Evolutionary conservation across 306 rosid genomes (phyloP), one percentile per base, ranked within the genome.

Genomic region (Citrullus colocynthis): DNA sequence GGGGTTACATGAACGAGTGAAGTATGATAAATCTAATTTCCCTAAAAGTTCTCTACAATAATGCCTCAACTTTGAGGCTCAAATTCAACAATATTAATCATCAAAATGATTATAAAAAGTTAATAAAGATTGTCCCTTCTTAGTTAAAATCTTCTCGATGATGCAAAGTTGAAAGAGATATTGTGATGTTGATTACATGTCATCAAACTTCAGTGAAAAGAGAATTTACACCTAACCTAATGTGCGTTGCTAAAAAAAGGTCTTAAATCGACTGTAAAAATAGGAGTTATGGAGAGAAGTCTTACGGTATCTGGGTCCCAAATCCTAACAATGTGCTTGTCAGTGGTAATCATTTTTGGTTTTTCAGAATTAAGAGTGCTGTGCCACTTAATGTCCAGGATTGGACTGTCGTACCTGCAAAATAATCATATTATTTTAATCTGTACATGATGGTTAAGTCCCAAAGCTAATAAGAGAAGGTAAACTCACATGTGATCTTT

Each of bases 301-400:
- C 49, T 81, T 86, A 94, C 98, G 80, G 95, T 90, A 80, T 87
- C 88, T 28, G 97, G 96, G 77, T 94, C 84, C 98, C 98, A 94
- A 83, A 94, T 94, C 79, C 93, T 86, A 84, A 94, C 97, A 20
- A 89, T 85, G 76, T 89, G 97, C 74, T 61, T 88, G 75, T 92
- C 97, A 72, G 92, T 87, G 77, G 95, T 88, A 67, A 94, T 89
- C 88, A 94, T 78, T 86, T 89, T 86, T 18, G 97, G 90, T 41
- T 83, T 81, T 75, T 88, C 89, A 70, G 87, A 90, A 79, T 89
- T 89, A 52, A 94, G 90, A 79, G 96, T 90, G 61, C 61, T 89
- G 82, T 94, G 98, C 98, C 98, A 94, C 87, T 92, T 92, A 77
- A 94, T 94, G 84, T 92, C 96, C 86, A 94, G 81, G 81, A 94